phyloP scores from a whole-genome alignment of 2,329 filamentous ascomycete genomes.

The Exophiala sideris region DNA sequence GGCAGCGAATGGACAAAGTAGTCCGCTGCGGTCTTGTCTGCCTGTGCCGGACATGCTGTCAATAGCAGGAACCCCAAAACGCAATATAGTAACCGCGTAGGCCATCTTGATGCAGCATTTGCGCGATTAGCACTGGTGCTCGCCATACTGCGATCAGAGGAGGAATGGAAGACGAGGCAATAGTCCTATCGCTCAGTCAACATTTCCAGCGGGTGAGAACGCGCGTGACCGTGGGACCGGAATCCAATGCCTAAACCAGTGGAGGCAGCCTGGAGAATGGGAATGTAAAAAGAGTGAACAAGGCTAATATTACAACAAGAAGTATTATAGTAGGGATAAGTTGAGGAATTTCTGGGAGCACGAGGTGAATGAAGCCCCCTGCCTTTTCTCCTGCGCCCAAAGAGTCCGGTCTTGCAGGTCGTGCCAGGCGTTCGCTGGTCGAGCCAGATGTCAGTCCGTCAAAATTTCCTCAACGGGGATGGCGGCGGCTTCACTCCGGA shows the following conservation, averaged over 20 bases:
- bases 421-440: no score
- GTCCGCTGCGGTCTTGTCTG: slow-evolving; percentile 67
- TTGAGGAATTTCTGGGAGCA: background rate
- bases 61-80: slow-evolving; percentile 11
- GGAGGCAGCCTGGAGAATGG: background rate
- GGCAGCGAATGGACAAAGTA: slow-evolving; percentile 87
- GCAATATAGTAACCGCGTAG: slow-evolving; percentile 7
- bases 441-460: background rate
- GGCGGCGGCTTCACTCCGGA: background rate
- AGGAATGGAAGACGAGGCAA: background rate
- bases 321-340: background rate
- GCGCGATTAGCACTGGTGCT: background rate
- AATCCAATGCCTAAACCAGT: no score
- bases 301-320: no score
- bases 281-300: no score
- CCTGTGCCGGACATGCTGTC: slow-evolving; percentile 26
- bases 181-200: slow-evolving; percentile 12
- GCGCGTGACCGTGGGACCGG: background rate
- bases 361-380: background rate
- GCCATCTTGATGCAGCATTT: slow-evolving; percentile 9
- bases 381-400: no score
- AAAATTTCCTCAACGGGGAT: background rate
- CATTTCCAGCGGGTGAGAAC: slow-evolving; percentile 11
- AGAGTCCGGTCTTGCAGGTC: no score
- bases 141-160: slow-evolving; percentile 1